These are phyloP conservation scores for Macrocybe gigantea DNA, from an alignment of 768 basidiomycete genomes.

Conservation along the genomic window DNA sequence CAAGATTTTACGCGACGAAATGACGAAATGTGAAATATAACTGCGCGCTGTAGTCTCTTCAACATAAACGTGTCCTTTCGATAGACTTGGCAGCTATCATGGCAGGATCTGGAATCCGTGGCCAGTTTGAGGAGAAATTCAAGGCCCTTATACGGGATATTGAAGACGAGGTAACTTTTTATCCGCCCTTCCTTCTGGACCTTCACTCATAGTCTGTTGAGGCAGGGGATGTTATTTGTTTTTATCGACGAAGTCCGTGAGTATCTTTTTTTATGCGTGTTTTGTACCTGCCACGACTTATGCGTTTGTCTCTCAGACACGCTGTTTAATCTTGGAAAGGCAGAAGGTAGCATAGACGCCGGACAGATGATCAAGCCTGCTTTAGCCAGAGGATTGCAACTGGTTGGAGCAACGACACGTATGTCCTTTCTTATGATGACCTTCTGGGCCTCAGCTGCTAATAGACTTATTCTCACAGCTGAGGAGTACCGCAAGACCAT, in stretches of 20 bases:
- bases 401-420: constrained; percentile 91
- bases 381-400: constrained; percentile 78
- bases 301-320: constrained; percentile 45
- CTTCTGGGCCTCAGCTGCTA: not conserved
- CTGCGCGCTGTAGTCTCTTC: constrained; percentile 52
- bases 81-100: constrained; percentile 80
- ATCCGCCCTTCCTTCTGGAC: constrained; percentile 11
- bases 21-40: not conserved
- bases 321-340: constrained; percentile 84
- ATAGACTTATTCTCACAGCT: constrained; percentile 29
- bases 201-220: constrained; percentile 13
- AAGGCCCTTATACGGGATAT: constrained; percentile 87
- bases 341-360: constrained; percentile 88
- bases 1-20: not conserved
- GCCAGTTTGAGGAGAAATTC: constrained; percentile 93
- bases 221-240: constrained; percentile 81
- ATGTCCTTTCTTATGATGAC: constrained; percentile 18
- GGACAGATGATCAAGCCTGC: constrained; percentile 94
- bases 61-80: constrained; percentile 82
- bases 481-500: constrained; percentile 92
- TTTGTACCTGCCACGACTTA: constrained; percentile 24
- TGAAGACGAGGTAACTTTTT: constrained; percentile 61
- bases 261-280: constrained; percentile 21
- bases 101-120: constrained; percentile 87
- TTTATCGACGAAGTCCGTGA: constrained; percentile 93